Percentiles rank a stretch among this genome's conserved stretches.
phyloP scores from a whole-genome alignment of 1,284 basidiomycete genomes.

The Cutaneotrichosporon sp. region DNA sequence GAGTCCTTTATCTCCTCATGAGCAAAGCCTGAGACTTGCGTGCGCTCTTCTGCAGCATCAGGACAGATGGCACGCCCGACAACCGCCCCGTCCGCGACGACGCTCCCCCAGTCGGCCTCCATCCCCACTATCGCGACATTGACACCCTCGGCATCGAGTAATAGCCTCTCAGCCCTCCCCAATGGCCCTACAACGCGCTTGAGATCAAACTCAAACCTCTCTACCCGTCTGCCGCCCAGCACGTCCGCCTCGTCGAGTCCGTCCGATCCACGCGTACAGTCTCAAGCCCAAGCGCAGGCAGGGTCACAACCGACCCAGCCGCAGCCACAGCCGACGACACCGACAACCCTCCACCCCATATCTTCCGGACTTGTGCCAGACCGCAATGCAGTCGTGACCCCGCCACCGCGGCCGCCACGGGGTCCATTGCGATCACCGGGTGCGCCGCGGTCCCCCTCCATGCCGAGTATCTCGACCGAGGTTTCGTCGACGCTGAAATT shows the following conservation, averaged over 20 bases:
- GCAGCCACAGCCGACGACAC: not conserved
- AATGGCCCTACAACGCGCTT: conserved; percentile 1
- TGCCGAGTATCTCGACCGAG: conserved; percentile 1
- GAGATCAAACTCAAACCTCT: conserved; percentile 11
- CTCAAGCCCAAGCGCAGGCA: too few species aligned
- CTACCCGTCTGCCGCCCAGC: not conserved
- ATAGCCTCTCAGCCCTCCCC: conserved; percentile 3
- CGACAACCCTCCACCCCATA: not conserved
- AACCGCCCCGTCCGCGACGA: not conserved
- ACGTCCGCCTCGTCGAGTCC: too few species aligned
- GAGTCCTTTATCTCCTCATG: too few species aligned
- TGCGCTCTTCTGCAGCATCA: too few species aligned
- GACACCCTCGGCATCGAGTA: conserved; percentile 6
- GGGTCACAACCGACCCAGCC: not conserved
- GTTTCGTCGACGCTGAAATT: not conserved
- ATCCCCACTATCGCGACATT: conserved; percentile 5
- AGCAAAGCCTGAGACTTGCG: too few species aligned
- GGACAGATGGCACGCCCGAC: conserved; percentile 11
- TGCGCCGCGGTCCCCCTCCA: conserved; percentile 7
- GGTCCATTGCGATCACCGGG: conserved; percentile 10
- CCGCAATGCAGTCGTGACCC: conserved; percentile 3
- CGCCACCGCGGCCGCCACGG: conserved; percentile 13
- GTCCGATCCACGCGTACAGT: not conserved
- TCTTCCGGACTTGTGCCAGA: not conserved
- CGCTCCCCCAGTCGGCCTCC: not conserved